Evolutionary conservation across 306 rosid species (phyloP).

Genomic region (Pueraria montana): DNA sequence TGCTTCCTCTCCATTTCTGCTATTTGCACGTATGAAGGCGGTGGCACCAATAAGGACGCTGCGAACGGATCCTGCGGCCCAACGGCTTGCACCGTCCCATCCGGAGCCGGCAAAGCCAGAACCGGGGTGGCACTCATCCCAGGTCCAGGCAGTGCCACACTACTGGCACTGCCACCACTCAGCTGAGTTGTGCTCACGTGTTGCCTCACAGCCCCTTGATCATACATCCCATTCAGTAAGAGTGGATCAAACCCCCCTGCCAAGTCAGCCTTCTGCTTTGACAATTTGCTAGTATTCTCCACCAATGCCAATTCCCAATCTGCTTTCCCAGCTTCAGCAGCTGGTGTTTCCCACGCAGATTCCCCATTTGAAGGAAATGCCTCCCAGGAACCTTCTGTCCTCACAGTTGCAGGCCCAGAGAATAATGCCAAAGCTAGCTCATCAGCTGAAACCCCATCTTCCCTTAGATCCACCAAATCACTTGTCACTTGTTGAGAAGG

Average conservation of each 20-base stretch:
- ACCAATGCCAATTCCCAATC: constrained; percentile 93
- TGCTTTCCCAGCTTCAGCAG: constrained; percentile 79
- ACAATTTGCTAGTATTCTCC: constrained; percentile 67
- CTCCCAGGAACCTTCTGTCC: constrained; percentile 79
- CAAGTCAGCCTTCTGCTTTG: constrained; percentile 74
- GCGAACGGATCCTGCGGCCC: constrained; percentile 88
- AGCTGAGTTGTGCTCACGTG: constrained; percentile 68
- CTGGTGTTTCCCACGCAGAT: constrained; percentile 84
- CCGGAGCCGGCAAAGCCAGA: constrained; percentile 91
- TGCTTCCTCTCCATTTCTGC: constrained; percentile 93
- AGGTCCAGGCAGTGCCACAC: constrained; percentile 68
- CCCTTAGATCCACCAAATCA: constrained; percentile 81
- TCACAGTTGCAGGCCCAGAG: constrained; percentile 59
- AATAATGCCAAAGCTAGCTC: constrained; percentile 84
- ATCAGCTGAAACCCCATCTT: constrained; percentile 69
- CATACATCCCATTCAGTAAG: constrained; percentile 88
- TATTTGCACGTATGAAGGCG: constrained; percentile 90
- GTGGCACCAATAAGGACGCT: constrained; percentile 78
- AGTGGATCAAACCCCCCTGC: constrained; percentile 87
- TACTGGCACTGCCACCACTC: constrained; percentile 83
- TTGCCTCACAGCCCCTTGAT: constrained; percentile 86
- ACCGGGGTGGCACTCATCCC: constrained; percentile 60
- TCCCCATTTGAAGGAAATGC: constrained; percentile 71
- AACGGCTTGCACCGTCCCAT: constrained; percentile 67
- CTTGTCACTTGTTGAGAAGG: constrained; percentile 51